Percentiles rank a stretch among this genome's conserved stretches.
phyloP scores from a whole-genome alignment of 163 green algal genomes.

The Volvox carteri region DNA sequence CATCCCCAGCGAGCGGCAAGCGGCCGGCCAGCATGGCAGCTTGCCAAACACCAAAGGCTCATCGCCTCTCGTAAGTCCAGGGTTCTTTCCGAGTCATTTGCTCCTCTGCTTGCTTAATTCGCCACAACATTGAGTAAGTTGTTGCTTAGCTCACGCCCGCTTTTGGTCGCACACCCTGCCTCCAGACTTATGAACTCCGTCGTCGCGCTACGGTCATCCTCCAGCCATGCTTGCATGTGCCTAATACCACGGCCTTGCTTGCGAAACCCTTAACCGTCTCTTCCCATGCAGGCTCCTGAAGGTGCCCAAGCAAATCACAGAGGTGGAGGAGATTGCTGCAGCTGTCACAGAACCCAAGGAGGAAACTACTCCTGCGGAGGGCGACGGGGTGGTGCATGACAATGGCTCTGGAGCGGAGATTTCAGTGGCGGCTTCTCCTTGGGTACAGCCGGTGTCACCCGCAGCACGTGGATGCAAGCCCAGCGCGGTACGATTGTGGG shows the following conservation, averaged over 20 bases:
- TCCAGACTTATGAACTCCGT: no score
- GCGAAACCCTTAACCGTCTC: neutral
- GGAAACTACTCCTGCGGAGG: neutral
- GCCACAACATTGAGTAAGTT: no score
- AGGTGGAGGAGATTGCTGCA: constrained; percentile 15
- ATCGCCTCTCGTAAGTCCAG: constrained; percentile 13
- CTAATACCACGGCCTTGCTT: no score
- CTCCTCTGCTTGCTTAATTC: no score
- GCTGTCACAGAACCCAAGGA: neutral
- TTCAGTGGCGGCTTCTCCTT: neutral
- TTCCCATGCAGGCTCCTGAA: neutral
- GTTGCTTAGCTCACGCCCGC: no score
- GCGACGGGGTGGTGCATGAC: no score
- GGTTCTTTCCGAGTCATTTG: neutral
- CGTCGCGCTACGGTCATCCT: no score
- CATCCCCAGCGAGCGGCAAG: neutral
- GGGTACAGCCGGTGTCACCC: neutral
- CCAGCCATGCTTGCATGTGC: no score
- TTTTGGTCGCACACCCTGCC: no score
- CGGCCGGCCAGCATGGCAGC: neutral
- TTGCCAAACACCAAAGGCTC: neutral
- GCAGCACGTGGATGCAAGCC: neutral
- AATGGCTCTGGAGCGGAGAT: neutral
- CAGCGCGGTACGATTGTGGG: constrained; percentile 42
- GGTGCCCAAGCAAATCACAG: neutral